A percentile compares a stretch with the other conserved stretches of the same genome.
Evolutionary conservation across 140 eudicot species (phyloP).

Genomic region (Senecio squalidus): DNA sequence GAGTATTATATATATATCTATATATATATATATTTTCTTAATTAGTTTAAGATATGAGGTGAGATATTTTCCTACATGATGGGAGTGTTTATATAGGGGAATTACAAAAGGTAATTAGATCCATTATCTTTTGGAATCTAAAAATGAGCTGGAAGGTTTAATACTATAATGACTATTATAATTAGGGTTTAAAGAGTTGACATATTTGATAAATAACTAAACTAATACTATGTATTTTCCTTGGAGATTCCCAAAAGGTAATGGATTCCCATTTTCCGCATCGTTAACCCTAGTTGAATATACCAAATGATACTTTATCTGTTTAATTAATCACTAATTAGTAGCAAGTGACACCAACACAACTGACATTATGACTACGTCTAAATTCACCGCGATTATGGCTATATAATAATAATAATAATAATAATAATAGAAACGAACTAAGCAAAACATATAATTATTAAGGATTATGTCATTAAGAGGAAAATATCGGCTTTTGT

Average conservation of each 20-base stretch:
- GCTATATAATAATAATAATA: background rate
- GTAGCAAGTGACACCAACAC: background rate
- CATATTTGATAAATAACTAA: background rate
- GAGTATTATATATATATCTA: too few species aligned
- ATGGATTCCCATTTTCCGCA: conserved; percentile 14
- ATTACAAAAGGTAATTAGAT: background rate
- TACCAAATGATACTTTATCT: conserved; percentile 16
- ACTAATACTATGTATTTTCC: background rate
- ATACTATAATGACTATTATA: background rate
- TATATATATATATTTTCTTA: too few species aligned
- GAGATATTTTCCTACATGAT: background rate
- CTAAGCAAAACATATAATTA: too few species aligned
- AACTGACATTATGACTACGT: conserved; percentile 8
- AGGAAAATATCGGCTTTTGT: too few species aligned
- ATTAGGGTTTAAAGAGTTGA: conserved; percentile 22
- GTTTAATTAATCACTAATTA: background rate
- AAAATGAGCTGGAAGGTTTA: too few species aligned
- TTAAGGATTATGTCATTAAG: too few species aligned
- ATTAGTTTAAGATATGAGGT: background rate
- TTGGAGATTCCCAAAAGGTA: conserved; percentile 29
- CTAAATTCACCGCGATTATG: background rate
- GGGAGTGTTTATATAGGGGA: background rate
- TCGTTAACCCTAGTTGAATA: conserved; percentile 13
- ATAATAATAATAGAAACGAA: background rate
- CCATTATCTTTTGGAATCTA: background rate